These are phyloP conservation scores for Furcasterigmium furcatum DNA, from an alignment of 2,329 filamentous ascomycete genomes.

Conservation along the genomic window DNA sequence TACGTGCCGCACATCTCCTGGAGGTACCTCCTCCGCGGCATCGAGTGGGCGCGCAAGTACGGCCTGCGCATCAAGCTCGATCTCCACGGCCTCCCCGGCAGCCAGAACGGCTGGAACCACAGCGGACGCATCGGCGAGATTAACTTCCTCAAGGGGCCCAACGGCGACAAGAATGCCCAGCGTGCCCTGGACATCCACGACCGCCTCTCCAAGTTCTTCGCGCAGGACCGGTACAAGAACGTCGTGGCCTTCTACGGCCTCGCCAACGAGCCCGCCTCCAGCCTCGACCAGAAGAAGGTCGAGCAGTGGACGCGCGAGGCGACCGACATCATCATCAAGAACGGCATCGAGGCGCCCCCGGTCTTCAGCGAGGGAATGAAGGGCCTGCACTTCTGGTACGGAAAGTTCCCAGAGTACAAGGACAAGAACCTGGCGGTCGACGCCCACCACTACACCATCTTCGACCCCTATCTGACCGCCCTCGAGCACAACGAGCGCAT, in stretches of 20 bases:
- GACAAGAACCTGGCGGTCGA: conserved; percentile 64
- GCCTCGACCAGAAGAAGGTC: conserved; percentile 50
- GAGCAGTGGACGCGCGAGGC: conserved; percentile 56
- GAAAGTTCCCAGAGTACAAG: conserved; percentile 52
- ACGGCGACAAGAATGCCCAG: conserved; percentile 31
- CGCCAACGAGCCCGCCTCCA: conserved; percentile 64
- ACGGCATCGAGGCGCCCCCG: conserved; percentile 57
- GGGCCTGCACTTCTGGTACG: conserved; percentile 69
- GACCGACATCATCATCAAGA: conserved; percentile 51
- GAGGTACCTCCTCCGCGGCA: conserved; percentile 49
- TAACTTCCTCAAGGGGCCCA: conserved; percentile 20
- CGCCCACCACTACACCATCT: conserved; percentile 77
- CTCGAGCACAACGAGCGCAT: conserved; percentile 65
- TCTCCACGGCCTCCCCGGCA: conserved; percentile 52
- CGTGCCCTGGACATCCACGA: conserved; percentile 53
- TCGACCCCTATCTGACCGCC: conserved; percentile 65
- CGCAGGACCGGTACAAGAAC: conserved; percentile 33
- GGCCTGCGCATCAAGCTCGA: conserved; percentile 57
- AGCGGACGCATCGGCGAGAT: conserved; percentile 44
- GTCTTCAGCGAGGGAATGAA: conserved; percentile 74
- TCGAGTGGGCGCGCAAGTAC: conserved; percentile 50
- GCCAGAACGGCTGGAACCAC: conserved; percentile 62
- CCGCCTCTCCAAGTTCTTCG: conserved; percentile 26
- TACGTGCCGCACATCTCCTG: conserved; percentile 35
- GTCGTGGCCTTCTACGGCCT: conserved; percentile 66